phyloP scores from a whole-genome alignment of 2,329 filamentous ascomycete species.

The Arthrobotrys megalospora region DNA sequence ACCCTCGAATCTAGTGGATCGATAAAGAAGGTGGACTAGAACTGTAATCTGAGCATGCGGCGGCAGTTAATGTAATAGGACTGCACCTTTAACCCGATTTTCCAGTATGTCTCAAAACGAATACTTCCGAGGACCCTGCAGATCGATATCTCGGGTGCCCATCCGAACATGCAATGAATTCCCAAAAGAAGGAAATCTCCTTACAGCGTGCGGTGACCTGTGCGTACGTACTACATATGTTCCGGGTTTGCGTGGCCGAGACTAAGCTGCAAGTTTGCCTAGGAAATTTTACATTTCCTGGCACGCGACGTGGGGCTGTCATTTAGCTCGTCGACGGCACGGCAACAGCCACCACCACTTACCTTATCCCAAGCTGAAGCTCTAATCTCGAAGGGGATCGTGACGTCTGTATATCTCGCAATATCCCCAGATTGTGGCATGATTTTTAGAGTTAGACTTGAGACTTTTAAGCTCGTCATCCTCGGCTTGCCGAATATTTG shows the following conservation, averaged over 20 bases:
- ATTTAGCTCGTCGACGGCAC: slow-evolving; percentile 13
- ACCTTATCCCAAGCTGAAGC: neutral
- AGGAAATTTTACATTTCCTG: neutral
- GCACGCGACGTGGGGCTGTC: neutral
- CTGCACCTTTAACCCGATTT: neutral
- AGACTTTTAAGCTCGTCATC: slow-evolving; percentile 22
- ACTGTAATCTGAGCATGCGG: too few species aligned
- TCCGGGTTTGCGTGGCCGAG: slow-evolving; percentile 6
- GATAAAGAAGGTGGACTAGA: too few species aligned
- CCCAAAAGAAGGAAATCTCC: neutral
- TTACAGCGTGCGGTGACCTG: neutral
- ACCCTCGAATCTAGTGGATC: too few species aligned
- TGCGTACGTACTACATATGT: slow-evolving; percentile 10
- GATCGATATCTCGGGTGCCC: slow-evolving; percentile 12
- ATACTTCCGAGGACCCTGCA: slow-evolving; percentile 12
- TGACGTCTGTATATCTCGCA: slow-evolving; percentile 3
- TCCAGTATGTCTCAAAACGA: neutral
- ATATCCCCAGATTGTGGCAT: slow-evolving; percentile 24
- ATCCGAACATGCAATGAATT: neutral
- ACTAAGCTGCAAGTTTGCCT: neutral
- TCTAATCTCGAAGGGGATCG: neutral
- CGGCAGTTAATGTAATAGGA: too few species aligned
- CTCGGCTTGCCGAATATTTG: slow-evolving; percentile 13
- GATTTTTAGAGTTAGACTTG: neutral
- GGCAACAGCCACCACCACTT: slow-evolving; percentile 12